These are phyloP conservation scores for Cladosporium phlei DNA, from an alignment of 2,329 filamentous ascomycete species.

Conservation along the genomic window DNA sequence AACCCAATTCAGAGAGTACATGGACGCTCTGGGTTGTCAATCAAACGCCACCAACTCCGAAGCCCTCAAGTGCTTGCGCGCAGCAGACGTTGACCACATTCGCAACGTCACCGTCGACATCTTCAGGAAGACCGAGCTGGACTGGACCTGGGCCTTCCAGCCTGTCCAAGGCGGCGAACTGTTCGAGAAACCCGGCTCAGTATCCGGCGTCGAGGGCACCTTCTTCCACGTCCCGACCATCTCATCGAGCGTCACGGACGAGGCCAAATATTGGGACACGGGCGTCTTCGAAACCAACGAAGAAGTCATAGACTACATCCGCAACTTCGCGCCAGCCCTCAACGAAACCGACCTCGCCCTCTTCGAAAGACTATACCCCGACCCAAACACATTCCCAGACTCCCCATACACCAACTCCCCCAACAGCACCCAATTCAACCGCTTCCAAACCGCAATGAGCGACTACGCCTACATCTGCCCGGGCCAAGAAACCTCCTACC, in stretches of 20 bases:
- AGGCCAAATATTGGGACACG: constrained; percentile 62
- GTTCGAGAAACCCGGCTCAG: constrained; percentile 45
- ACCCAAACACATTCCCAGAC: constrained; percentile 42
- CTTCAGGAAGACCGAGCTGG: constrained; percentile 45
- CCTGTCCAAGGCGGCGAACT: constrained; percentile 61
- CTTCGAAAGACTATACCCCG: constrained; percentile 59
- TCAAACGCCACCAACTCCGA: constrained; percentile 25
- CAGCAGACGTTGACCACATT: constrained; percentile 33
- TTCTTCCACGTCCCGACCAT: constrained; percentile 59
- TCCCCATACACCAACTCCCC: constrained; percentile 40
- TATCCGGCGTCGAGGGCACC: constrained; percentile 18
- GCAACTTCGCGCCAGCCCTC: constrained; percentile 55
- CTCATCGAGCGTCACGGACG: constrained; percentile 66
- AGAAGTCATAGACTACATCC: constrained; percentile 59
- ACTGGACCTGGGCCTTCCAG: constrained; percentile 59
- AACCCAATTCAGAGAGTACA: constrained; percentile 42
- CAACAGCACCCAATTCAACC: constrained; percentile 28
- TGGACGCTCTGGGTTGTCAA: constrained; percentile 33
- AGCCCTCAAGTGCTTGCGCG: constrained; percentile 40
- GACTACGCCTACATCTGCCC: constrained; percentile 63
- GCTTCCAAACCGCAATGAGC: constrained; percentile 57
- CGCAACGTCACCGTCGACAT: constrained; percentile 38
- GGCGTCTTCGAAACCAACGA: constrained; percentile 41
- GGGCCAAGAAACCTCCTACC: constrained; percentile 55
- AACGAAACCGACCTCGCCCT: constrained; percentile 47